phyloP scores from a whole-genome alignment of 139 green algal genomes.

The Chlamydomonas schloesseri region DNA sequence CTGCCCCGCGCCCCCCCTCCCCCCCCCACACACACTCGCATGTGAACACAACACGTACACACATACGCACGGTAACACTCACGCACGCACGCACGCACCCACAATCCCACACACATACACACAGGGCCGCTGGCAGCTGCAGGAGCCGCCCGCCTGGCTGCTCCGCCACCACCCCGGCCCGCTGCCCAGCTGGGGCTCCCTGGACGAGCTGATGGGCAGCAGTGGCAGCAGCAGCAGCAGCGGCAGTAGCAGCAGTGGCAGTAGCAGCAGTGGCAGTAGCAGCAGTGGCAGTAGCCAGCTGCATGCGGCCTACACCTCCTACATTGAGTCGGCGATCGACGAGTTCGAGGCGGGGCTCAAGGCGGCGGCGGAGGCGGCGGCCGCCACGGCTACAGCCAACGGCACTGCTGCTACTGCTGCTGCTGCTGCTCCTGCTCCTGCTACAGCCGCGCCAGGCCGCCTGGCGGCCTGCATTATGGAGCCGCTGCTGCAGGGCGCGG shows the following conservation, averaged over 20 bases:
- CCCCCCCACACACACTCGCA: too few species aligned
- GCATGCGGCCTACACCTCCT: conserved; percentile 17
- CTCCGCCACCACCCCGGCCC: background rate
- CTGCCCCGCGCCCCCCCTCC: too few species aligned
- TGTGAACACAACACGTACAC: too few species aligned
- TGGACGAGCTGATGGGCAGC: background rate
- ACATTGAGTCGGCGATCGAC: conserved; percentile 10
- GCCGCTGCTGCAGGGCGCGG: conserved; percentile 92
- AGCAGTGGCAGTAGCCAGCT: conserved; percentile 26
- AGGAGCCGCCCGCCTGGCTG: conserved; percentile 41
- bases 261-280: background rate
- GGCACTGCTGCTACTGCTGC: background rate
- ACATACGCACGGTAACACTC: too few species aligned
- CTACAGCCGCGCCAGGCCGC: background rate
- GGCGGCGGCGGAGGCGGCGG: background rate
- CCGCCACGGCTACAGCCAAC: background rate
- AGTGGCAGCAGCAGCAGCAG: background rate
- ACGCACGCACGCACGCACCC: too few species aligned
- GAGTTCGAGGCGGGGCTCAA: conserved; percentile 28
- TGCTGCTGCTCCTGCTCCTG: too few species aligned
- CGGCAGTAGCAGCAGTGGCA: background rate
- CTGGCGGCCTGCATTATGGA: conserved; percentile 85
- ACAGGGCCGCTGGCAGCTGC: conserved; percentile 43
- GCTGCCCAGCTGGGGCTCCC: conserved; percentile 34
- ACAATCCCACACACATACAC: too few species aligned